Evolutionary conservation across 2,329 filamentous ascomycete genomes (phyloP).

Genomic region (Ophiostoma novo-ulmi): DNA sequence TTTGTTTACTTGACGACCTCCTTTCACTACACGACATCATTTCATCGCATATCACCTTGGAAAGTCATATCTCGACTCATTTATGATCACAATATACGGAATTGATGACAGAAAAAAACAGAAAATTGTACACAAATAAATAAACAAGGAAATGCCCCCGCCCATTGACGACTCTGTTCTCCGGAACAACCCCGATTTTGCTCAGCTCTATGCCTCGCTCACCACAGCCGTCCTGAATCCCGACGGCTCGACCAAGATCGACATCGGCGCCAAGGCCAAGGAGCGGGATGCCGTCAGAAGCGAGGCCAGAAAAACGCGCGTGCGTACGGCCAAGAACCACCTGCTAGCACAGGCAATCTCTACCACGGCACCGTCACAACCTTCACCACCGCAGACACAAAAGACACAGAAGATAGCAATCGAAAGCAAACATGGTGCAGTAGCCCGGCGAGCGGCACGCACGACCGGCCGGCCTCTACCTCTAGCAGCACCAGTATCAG

Average conservation of each 20-base stretch:
- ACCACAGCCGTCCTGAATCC: conserved; percentile 51
- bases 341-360: conserved; percentile 49
- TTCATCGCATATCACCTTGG: too few species aligned
- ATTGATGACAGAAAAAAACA: background rate
- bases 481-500: conserved; percentile 27
- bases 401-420: conserved; percentile 29
- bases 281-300: conserved; percentile 41
- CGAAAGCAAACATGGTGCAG: conserved; percentile 9
- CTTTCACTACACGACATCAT: background rate
- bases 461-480: conserved; percentile 22
- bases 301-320: conserved; percentile 47
- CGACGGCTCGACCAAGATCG: conserved; percentile 54
- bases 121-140: background rate
- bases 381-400: conserved; percentile 33
- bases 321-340: conserved; percentile 46
- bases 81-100: background rate
- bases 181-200: conserved; percentile 55
- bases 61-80: background rate
- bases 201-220: conserved; percentile 52
- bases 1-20: background rate
- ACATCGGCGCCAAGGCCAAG: conserved; percentile 43
- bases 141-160: conserved; percentile 34
- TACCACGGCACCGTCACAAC: conserved; percentile 36
- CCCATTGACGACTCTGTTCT: conserved; percentile 53
- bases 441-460: conserved; percentile 24